Evolutionary conservation across 345 rosid genomes (phyloP), one percentile per base, ranked within the genome.

Genomic region (rapeseed (Brassica napus)): DNA sequence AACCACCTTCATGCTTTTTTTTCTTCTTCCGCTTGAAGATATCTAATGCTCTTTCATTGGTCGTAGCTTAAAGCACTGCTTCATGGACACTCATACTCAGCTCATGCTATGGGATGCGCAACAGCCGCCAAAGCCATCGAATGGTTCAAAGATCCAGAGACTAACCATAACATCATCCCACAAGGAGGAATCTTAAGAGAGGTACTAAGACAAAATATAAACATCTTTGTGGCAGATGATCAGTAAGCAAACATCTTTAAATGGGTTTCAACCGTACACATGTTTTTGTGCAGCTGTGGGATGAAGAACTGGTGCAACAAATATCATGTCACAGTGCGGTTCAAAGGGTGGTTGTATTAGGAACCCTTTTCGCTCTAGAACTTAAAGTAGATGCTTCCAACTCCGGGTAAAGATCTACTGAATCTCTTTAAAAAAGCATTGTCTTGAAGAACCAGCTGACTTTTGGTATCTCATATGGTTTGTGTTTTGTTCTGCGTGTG

Each of bases 31-130:
- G 30, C 28, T 65, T 68, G 37, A 42, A 65, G 47, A 71, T 60
- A 37, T 72, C 73, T 81, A 67, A 72, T 8, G 26, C 28, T 34
- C 3, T 18, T 39, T 8, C 18, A 21, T 8, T 84, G 71, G 73
- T 76, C 81, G 79, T 77, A 28, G 98, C 94, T 94, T 72, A 83
- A 87, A 82, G 98, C 97, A 24, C 91, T 94, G 79, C 85, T 94
- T 81, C 98, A 92, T 79, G 98, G 98, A 65, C 98, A 94, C 81
- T 92, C 98, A 5, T 92, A 94, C 80, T 65, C 95, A 47, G 98
- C 97, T 65, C 98, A 95, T 85, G 94, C 98, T 68, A 85, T 90
- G 90, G 99, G 97, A 44, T 95, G 98, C 68, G 78, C 87, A 26
- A 97, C 98, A 65, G 98, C 99, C 64, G 87, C 78, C 70, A 95